Conservation (phyloP, 805 yeast genomes). For the Cyberlindnera mycetangii region DNA sequence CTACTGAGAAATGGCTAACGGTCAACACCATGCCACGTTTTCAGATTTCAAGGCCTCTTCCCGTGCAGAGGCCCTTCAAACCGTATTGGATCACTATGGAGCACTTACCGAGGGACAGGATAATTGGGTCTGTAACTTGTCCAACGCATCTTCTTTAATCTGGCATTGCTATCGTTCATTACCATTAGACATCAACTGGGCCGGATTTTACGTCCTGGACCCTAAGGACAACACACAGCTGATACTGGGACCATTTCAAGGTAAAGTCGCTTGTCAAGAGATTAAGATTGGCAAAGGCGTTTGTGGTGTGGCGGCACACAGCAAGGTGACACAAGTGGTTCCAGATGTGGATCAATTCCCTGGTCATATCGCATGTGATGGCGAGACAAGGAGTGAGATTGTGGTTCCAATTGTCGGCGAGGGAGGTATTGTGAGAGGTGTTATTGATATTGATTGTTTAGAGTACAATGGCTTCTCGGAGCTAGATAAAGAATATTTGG, state of each 20-base stretch:
- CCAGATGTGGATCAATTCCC: slow-evolving; percentile 75
- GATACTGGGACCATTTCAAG: slow-evolving; percentile 90
- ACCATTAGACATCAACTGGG: slow-evolving; percentile 71
- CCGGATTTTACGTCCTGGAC: slow-evolving; percentile 75
- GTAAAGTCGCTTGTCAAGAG: slow-evolving; percentile 92
- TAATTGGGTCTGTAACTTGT: slow-evolving; percentile 87
- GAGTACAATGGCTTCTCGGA: slow-evolving; percentile 63
- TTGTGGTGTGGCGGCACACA: slow-evolving; percentile 79
- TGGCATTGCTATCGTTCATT: slow-evolving; percentile 84
- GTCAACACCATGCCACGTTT: slow-evolving; percentile 71
- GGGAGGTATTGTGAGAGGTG: slow-evolving; percentile 55
- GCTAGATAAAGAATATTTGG: slow-evolving; percentile 57
- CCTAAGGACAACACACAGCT: slow-evolving; percentile 39
- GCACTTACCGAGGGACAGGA: slow-evolving; percentile 60
- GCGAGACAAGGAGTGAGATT: slow-evolving; percentile 88
- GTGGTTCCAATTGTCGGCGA: slow-evolving; percentile 73
- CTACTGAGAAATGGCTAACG: slow-evolving; percentile 25
- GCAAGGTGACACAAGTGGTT: slow-evolving; percentile 65
- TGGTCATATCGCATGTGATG: slow-evolving; percentile 97
- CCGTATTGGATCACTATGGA: slow-evolving; percentile 55
- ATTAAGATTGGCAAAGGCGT: slow-evolving; percentile 83
- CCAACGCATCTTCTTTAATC: slow-evolving; percentile 81
- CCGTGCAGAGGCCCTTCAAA: slow-evolving; percentile 56
- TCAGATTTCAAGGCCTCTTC: slow-evolving; percentile 43
- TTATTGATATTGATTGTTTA: slow-evolving; percentile 82